These are phyloP conservation scores for Akanthomyces muscarius DNA, from an alignment of 2,329 filamentous ascomycete species.

Conservation along the genomic window DNA sequence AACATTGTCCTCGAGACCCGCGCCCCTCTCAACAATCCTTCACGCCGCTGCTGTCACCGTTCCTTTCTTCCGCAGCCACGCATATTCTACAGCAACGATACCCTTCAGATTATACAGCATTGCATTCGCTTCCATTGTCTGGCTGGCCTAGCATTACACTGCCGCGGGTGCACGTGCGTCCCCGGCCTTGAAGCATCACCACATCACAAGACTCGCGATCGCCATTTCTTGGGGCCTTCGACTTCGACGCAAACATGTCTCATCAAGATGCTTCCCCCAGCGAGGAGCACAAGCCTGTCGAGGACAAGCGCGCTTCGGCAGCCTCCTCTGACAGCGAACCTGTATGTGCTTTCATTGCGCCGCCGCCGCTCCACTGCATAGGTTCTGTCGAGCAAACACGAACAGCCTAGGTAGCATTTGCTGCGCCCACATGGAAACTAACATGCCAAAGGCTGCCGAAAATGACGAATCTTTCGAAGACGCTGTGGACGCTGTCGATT, in stretches of 20 bases:
- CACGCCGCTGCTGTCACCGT: neutral
- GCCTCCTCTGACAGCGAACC: conserved; percentile 8
- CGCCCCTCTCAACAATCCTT: conserved; percentile 10
- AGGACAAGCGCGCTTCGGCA: neutral
- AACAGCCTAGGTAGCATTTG: neutral
- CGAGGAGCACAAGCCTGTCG: conserved; percentile 10
- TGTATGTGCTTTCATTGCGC: conserved; percentile 6
- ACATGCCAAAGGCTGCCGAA: conserved; percentile 28
- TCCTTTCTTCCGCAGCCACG: neutral
- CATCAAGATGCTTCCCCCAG: conserved; percentile 19
- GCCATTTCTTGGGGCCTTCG: neutral
- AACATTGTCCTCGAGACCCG: conserved; percentile 11
- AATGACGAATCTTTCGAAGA: conserved; percentile 65
- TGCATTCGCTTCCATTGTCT: conserved; percentile 1
- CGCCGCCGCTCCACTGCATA: neutral
- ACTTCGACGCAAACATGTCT: conserved; percentile 20
- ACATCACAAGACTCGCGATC: conserved; percentile 4
- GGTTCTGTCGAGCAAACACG: neutral
- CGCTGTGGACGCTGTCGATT: conserved; percentile 61
- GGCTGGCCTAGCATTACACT: conserved; percentile 14
- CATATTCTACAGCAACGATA: conserved; percentile 14
- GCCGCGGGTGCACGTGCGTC: conserved; percentile 15
- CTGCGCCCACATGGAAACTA: conserved; percentile 18
- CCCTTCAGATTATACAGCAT: conserved; percentile 15
- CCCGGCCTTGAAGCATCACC: neutral